Percentiles rank a stretch among this genome's conserved stretches.
These are phyloP conservation scores for Cercophora newfieldiana DNA, from an alignment of 495 filamentous ascomycete species.

Conservation along the genomic window DNA sequence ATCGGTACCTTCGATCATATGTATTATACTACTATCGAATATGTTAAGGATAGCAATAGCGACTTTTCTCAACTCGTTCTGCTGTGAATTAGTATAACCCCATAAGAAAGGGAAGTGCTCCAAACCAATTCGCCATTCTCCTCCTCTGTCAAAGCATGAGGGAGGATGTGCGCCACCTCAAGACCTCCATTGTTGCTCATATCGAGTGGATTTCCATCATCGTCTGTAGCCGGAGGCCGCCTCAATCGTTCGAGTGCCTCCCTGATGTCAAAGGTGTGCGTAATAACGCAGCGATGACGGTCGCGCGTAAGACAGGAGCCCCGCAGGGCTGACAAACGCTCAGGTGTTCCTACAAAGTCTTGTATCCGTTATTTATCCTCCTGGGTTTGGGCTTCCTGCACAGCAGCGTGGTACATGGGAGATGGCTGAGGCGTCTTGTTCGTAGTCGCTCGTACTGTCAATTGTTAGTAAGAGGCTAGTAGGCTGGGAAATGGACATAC, in stretches of 20 bases:
- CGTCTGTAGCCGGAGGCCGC: conserved; percentile 3
- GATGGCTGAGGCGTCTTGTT: no score
- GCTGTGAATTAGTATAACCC: no score
- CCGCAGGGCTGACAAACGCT: conserved; percentile 16
- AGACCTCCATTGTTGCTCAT: neutral
- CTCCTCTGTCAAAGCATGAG: neutral
- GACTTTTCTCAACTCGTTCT: neutral
- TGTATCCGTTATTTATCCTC: neutral
- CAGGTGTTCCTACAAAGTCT: conserved; percentile 21
- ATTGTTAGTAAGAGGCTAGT: neutral
- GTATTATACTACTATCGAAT: neutral
- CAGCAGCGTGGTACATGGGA: neutral
- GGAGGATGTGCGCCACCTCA: neutral
- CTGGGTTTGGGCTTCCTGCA: neutral
- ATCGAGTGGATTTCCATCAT: conserved; percentile 18
- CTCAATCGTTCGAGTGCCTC: conserved; percentile 1
- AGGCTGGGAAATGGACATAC: conserved; percentile 10
- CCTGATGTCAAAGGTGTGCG: conserved; percentile 7
- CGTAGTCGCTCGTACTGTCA: conserved; percentile 29
- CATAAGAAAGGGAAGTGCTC: no score
- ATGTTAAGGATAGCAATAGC: neutral
- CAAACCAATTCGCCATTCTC: neutral
- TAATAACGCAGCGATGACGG: conserved; percentile 24
- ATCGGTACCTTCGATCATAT: neutral
- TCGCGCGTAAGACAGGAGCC: conserved; percentile 21